phyloP scores from a whole-genome alignment of 2,329 filamentous ascomycete genomes.

The Pseudogymnoascus sp. region DNA sequence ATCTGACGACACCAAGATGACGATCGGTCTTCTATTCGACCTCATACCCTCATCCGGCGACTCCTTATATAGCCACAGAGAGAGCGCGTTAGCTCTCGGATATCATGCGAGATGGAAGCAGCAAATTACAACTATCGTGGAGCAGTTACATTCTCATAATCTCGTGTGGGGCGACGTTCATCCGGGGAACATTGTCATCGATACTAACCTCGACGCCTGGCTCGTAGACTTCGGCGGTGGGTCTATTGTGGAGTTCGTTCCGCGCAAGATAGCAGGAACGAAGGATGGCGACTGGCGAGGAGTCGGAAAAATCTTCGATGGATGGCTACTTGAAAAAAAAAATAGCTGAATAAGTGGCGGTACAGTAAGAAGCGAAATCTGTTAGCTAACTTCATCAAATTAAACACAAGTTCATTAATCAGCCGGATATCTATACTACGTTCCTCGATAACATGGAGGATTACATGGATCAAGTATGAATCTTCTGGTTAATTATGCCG shows the following conservation, averaged over 20 bases:
- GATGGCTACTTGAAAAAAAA: constrained; percentile 2
- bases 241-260: constrained; percentile 15
- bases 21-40: constrained; percentile 15
- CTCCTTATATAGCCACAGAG: constrained; percentile 10
- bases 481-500: too few relatives aligned
- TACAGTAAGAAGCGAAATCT: too few relatives aligned
- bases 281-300: constrained; percentile 15
- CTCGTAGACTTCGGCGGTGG: constrained; percentile 19
- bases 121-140: constrained; percentile 13
- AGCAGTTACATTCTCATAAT: constrained; percentile 14
- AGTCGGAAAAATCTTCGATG: constrained; percentile 12
- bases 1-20: constrained; percentile 13
- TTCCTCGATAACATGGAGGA: background rate
- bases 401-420: background rate
- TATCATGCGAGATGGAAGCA: constrained; percentile 13
- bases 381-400: background rate
- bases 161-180: constrained; percentile 20
- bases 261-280: constrained; percentile 14
- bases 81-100: constrained; percentile 8
- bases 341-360: background rate
- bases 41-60: constrained; percentile 14
- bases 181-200: constrained; percentile 18
- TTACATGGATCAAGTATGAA: too few relatives aligned
- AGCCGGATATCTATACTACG: background rate
- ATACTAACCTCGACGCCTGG: constrained; percentile 15